phyloP scores from a whole-genome alignment of 441 rosid species.

The Raphanus hybrid region DNA sequence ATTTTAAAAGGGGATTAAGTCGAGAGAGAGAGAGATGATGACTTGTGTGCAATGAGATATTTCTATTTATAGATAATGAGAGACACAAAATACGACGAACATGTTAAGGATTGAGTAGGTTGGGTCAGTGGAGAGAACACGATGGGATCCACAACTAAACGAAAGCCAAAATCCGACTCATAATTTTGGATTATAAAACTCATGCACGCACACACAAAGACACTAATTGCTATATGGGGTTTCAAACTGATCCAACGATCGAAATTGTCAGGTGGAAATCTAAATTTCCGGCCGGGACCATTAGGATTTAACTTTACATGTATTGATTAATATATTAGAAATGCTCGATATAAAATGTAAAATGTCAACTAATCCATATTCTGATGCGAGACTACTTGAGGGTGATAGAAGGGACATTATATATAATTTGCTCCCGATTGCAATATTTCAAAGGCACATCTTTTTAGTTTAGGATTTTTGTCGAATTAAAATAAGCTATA shows the following conservation, averaged over 20 bases:
- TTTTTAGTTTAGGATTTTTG: too few relatives aligned
- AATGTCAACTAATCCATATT: too few relatives aligned
- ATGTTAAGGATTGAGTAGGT: constrained; percentile 27
- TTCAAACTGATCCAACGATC: neutral
- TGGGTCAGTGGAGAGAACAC: constrained; percentile 36
- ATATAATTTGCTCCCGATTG: too few relatives aligned
- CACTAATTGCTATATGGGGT: neutral
- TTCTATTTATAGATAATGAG: constrained; percentile 39
- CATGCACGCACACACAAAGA: constrained; percentile 3
- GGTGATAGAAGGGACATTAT: too few relatives aligned
- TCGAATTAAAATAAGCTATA: too few relatives aligned
- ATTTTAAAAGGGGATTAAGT: constrained; percentile 17
- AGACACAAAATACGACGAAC: neutral
- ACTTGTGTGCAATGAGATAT: constrained; percentile 14
- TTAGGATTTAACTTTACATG: neutral
- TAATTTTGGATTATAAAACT: constrained; percentile 19
- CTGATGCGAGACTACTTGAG: too few relatives aligned
- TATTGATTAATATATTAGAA: too few relatives aligned
- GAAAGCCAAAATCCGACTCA: constrained; percentile 15
- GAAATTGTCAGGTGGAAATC: too few relatives aligned
- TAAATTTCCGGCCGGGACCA: too few relatives aligned
- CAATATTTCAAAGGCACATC: too few relatives aligned
- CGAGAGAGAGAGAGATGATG: constrained; percentile 22
- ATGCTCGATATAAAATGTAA: too few relatives aligned
- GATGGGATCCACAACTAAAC: constrained; percentile 36